Base-by-base conservation (phyloP, 805 yeast species). In the Zygoascus bituminiphila region DNA sequence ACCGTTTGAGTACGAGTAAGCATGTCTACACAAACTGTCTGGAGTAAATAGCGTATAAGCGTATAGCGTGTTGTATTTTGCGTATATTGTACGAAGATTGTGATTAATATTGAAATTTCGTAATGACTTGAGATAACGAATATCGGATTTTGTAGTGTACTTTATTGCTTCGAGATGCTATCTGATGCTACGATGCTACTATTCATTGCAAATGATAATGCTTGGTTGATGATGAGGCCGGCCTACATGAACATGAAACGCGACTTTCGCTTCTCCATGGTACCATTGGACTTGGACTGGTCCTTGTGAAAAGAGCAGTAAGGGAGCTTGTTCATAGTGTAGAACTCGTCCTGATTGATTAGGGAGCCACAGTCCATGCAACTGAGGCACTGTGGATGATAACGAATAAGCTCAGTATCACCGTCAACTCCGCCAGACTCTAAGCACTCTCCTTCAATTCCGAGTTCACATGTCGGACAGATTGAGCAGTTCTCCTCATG, bases 391-490 rank as follows among this genome's bases (percentile, higher is more conserved):
- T 71, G 64, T 5, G 75, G 66, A 62, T 91, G 98, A 72, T 86
- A 89, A 49, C 88, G 75, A 55, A 82, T 83, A 39, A 70, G 66
- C 29, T 77, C 64, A 58, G 82, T 88, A 57, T 81, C 20, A 2
- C 17, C 39, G 12, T 50, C 50, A 4, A 46, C 46, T 5, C 50
- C 33, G 6, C 56, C 42, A 0, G 67, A 84, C 58, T 87, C 95
- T 38, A 91, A 73, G 64, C 98, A 91, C 62, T 79, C 79, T 4
- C 98, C 98, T 62, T 91, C 96, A 43, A 93, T 86, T 25, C 94
- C 95, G 4, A 58, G 56, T 10, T 75, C 71, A 64, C 98, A 91
- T 14, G 72, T 66, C 42, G 71, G 70, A 65, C 98, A 91, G 2
- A 84, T 62, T 0, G 95, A 82, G 44, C 81, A 77, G 62, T 91